phyloP scores from a whole-genome alignment of 78 protist species.

The Dictyostelium intermedium region DNA sequence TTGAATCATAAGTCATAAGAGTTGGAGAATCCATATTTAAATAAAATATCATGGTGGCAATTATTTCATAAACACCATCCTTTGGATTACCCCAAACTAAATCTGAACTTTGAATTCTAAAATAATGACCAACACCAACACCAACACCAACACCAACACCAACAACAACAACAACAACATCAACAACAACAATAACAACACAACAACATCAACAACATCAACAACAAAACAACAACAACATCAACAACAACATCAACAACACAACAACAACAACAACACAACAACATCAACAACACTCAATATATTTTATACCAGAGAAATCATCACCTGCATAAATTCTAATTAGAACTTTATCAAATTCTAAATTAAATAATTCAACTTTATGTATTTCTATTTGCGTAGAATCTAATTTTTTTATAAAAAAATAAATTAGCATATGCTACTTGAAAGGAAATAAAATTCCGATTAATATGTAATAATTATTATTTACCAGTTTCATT shows the following conservation, averaged over 20 bases:
- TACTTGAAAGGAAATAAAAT: too few species aligned
- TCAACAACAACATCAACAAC: too few species aligned
- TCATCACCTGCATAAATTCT: constrained; percentile 1
- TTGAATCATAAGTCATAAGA: not conserved
- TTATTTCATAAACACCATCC: constrained; percentile 17
- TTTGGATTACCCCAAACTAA: not conserved
- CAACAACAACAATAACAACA: too few species aligned
- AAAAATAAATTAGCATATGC: too few species aligned
- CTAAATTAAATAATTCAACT: not conserved
- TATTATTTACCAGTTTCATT: not conserved
- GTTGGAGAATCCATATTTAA: not conserved
- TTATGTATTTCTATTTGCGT: not conserved
- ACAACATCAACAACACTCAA: too few species aligned
- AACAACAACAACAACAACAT: too few species aligned
- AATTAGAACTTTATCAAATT: not conserved
- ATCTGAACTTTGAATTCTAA: not conserved
- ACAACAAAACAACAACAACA: too few species aligned
- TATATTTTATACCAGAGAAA: not conserved
- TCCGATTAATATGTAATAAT: too few species aligned
- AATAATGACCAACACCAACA: too few species aligned
- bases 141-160: too few species aligned
- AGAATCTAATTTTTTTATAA: not conserved
- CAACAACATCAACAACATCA: too few species aligned
- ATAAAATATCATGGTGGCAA: not conserved
- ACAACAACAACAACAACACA: too few species aligned